Conservation (phyloP, 441 rosid genomes). For the Viola pubescens region DNA sequence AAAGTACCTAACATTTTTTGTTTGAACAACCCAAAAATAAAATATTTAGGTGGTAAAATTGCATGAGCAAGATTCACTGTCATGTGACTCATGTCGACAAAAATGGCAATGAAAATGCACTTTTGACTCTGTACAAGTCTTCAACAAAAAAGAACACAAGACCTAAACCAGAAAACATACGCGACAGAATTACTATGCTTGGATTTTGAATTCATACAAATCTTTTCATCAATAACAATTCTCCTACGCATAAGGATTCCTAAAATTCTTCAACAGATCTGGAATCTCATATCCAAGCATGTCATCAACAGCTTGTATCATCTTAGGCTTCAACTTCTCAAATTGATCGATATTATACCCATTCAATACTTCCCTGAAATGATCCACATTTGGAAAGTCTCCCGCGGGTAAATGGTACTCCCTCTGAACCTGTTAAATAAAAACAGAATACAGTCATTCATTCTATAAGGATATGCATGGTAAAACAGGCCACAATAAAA, state of each 20-base stretch:
- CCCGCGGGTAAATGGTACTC: conserved; percentile 74
- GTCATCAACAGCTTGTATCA: conserved; percentile 81
- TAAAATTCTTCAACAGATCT: conserved; percentile 58
- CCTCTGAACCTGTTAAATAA: conserved; percentile 54
- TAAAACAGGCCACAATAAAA: neutral
- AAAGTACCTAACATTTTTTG: too few relatives aligned
- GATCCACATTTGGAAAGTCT: conserved; percentile 74
- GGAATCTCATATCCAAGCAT: conserved; percentile 89
- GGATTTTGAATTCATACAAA: neutral
- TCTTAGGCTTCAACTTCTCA: conserved; percentile 78
- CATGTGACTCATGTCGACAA: neutral
- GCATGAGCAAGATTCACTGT: too few relatives aligned
- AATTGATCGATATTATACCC: conserved; percentile 75
- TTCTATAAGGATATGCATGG: neutral
- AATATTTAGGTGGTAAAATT: too few relatives aligned
- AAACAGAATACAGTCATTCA: neutral
- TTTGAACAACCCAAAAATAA: too few relatives aligned
- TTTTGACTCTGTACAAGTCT: too few relatives aligned
- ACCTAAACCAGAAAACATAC: neutral
- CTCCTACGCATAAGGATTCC: conserved; percentile 48
- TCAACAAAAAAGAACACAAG: too few relatives aligned
- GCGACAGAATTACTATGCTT: neutral
- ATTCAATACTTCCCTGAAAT: conserved; percentile 52
- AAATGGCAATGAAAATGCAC: neutral
- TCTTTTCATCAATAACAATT: neutral